These are phyloP conservation scores for Russula lepida DNA, from an alignment of 768 basidiomycete genomes.

Conservation along the genomic window DNA sequence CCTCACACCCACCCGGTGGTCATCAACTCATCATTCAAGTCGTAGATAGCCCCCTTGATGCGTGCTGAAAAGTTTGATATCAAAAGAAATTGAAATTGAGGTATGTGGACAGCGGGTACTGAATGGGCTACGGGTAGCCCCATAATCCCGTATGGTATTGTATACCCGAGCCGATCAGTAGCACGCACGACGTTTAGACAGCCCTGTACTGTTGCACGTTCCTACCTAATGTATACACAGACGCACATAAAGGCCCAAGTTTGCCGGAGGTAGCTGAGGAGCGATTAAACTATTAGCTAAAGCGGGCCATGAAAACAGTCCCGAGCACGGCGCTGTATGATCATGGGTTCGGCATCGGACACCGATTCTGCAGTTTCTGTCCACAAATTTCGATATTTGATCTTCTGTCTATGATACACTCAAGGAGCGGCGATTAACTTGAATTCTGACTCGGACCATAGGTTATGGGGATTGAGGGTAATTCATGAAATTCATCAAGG, in stretches of 20 bases:
- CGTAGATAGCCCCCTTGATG: background rate
- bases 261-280: background rate
- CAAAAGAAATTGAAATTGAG: background rate
- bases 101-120: background rate
- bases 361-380: background rate
- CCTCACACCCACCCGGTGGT: background rate
- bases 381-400: background rate
- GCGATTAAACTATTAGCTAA: background rate
- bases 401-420: background rate
- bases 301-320: background rate
- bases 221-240: background rate
- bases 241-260: background rate
- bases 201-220: background rate
- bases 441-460: background rate
- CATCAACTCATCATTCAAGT: background rate
- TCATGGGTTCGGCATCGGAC: background rate
- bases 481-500: background rate
- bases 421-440: background rate
- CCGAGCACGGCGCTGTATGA: too few relatives aligned
- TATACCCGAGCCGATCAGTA: background rate
- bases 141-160: background rate
- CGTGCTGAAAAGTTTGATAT: background rate
- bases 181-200: background rate
- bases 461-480: background rate
- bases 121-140: background rate